Conservation (phyloP, 1,139 yeast genomes). For the Kluyveromyces marxianus region DNA sequence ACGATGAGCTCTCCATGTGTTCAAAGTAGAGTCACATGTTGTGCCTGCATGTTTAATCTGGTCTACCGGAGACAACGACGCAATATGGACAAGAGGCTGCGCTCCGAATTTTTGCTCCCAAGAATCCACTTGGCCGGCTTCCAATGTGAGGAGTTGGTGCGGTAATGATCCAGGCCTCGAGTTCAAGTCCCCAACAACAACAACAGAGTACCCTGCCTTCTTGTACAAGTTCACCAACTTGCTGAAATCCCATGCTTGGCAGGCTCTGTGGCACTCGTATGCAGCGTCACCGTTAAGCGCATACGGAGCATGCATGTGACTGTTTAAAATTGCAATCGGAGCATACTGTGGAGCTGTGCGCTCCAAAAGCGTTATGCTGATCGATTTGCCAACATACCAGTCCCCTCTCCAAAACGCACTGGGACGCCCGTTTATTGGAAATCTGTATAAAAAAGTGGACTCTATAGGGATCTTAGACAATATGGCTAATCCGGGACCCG, state of each 20-base stretch:
- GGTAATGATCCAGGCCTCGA: slow-evolving; percentile 84
- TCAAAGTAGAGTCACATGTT: slow-evolving; percentile 81
- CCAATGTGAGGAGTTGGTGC: slow-evolving; percentile 59
- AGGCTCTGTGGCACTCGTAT: slow-evolving; percentile 80
- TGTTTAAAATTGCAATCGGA: slow-evolving; percentile 73
- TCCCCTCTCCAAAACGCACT: slow-evolving; percentile 93
- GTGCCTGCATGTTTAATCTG: slow-evolving; percentile 72
- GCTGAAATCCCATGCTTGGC: slow-evolving; percentile 96
- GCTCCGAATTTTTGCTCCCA: slow-evolving; percentile 67
- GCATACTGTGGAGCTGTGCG: slow-evolving; percentile 41
- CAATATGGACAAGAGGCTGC: slow-evolving; percentile 37
- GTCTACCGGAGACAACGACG: slow-evolving; percentile 49
- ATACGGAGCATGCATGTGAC: slow-evolving; percentile 98
- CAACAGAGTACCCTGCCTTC: slow-evolving; percentile 72
- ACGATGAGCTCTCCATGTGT: slow-evolving; percentile 73
- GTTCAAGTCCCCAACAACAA: slow-evolving; percentile 90
- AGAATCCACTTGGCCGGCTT: slow-evolving; percentile 68
- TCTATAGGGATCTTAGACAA: slow-evolving; percentile 79
- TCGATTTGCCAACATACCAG: slow-evolving; percentile 93
- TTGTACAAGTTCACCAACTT: slow-evolving; percentile 54
- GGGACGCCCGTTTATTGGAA: slow-evolving; percentile 90
- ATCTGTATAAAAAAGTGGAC: slow-evolving; percentile 69
- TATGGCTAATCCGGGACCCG: slow-evolving; percentile 92
- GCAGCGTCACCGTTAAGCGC: slow-evolving; percentile 77
- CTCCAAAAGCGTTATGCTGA: slow-evolving; percentile 64